phyloP scores from a whole-genome alignment of 345 rosid genomes.

The Brassica incana region DNA sequence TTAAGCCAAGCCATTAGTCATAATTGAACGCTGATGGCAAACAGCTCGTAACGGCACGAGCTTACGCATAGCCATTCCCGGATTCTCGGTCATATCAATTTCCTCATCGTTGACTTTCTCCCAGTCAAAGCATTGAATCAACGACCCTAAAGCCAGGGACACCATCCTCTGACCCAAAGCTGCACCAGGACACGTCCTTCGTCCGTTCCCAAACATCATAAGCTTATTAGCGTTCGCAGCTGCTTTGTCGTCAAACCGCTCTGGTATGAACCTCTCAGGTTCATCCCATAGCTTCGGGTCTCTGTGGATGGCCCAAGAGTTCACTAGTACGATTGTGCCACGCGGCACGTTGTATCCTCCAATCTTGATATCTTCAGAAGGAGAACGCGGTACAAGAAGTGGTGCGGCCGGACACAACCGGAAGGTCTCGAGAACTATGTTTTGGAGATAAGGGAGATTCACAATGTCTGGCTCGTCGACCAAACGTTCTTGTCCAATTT shows the following conservation, averaged over 20 bases:
- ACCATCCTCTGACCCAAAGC: constrained; percentile 43
- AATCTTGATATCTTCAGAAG: constrained; percentile 29
- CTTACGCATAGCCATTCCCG: constrained; percentile 46
- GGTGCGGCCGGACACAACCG: constrained; percentile 40
- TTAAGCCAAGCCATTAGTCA: constrained; percentile 26
- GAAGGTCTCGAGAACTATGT: constrained; percentile 42
- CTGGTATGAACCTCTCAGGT: constrained; percentile 49
- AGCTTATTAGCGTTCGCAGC: constrained; percentile 27
- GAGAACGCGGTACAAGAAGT: constrained; percentile 34
- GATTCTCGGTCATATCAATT: constrained; percentile 49
- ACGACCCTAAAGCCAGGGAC: constrained; percentile 40
- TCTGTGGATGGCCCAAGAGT: constrained; percentile 63
- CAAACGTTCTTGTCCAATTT: constrained; percentile 40
- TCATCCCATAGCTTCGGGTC: constrained; percentile 54
- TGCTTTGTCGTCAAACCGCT: constrained; percentile 46
- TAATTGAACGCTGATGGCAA: constrained; percentile 44
- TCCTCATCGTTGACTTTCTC: constrained; percentile 33
- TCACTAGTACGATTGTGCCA: constrained; percentile 50
- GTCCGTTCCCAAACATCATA: constrained; percentile 48
- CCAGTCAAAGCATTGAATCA: constrained; percentile 58
- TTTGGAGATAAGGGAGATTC: constrained; percentile 43
- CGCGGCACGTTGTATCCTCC: constrained; percentile 49
- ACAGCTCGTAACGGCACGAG: constrained; percentile 37
- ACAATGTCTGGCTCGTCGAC: constrained; percentile 44
- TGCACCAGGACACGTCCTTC: constrained; percentile 52